Conservation (phyloP, 1,284 basidiomycete species). For the Polyporus tsugae region DNA sequence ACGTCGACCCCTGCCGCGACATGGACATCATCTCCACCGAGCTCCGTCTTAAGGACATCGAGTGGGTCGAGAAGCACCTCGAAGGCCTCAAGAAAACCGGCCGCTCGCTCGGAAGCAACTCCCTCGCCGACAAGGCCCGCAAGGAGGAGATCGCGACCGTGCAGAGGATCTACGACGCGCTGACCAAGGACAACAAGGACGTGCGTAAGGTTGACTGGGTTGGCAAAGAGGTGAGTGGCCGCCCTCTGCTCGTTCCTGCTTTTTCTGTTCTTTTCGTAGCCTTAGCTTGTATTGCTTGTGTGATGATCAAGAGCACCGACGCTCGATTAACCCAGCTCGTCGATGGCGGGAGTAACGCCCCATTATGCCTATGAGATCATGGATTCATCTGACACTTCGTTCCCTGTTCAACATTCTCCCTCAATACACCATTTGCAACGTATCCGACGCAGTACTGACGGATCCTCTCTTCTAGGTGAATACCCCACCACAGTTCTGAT, state of each 20-base stretch:
- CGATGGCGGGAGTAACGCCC: constrained; percentile 66
- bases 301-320: constrained; percentile 46
- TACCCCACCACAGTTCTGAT: constrained; percentile 12
- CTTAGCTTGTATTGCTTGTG: constrained; percentile 17
- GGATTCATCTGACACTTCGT: constrained; percentile 52
- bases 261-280: neutral
- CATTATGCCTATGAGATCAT: constrained; percentile 67
- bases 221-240: constrained; percentile 90
- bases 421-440: constrained; percentile 3
- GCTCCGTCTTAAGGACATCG: constrained; percentile 95
- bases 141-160: constrained; percentile 95
- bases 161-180: constrained; percentile 84
- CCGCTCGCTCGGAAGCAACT: constrained; percentile 77
- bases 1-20: constrained; percentile 95
- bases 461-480: constrained; percentile 28
- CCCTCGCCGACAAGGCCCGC: constrained; percentile 93
- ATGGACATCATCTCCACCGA: constrained; percentile 99
- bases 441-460: constrained; percentile 13
- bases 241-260: neutral
- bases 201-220: constrained; percentile 95
- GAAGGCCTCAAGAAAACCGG: constrained; percentile 81
- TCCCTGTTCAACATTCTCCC: constrained; percentile 49
- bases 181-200: constrained; percentile 90
- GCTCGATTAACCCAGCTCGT: constrained; percentile 50
- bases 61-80: constrained; percentile 96